Evolutionary conservation across 306 rosid species (phyloP).

Genomic region (Sphenostylis stenocarpa): DNA sequence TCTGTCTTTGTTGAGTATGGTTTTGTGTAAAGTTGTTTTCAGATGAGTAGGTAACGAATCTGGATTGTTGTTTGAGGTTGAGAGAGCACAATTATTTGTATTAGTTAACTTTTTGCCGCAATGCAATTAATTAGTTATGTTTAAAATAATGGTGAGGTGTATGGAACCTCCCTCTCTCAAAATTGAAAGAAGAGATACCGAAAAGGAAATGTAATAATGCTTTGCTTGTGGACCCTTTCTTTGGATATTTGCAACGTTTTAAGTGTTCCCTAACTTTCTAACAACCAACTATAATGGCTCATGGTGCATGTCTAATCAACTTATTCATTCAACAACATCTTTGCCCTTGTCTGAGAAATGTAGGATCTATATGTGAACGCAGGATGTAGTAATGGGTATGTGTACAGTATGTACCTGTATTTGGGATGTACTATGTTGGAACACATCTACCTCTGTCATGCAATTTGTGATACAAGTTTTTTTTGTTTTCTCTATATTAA

Average conservation of each 20-base stretch:
- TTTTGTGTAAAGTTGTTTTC: constrained; percentile 25
- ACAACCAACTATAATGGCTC: constrained; percentile 19
- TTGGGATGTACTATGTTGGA: constrained; percentile 2
- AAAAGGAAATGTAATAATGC: constrained; percentile 34
- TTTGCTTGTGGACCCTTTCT: constrained; percentile 28
- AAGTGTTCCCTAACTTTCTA: neutral
- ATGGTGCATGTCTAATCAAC: constrained; percentile 8
- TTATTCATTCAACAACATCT: neutral
- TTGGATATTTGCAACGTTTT: neutral
- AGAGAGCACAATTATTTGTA: constrained; percentile 13
- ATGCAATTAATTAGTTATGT: constrained; percentile 6
- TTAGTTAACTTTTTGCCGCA: neutral
- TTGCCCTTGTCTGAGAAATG: neutral
- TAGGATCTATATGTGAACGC: neutral
- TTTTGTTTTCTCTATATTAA: neutral
- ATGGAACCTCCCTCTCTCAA: neutral
- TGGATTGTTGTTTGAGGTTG: constrained; percentile 36
- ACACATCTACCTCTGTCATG: neutral
- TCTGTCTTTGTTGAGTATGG: constrained; percentile 33
- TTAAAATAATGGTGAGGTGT: constrained; percentile 24
- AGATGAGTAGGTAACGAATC: constrained; percentile 15
- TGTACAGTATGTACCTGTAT: neutral
- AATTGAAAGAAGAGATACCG: constrained; percentile 3
- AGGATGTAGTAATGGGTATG: neutral
- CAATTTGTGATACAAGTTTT: neutral